phyloP scores from a whole-genome alignment of 179 eudicot genomes.

The Sideroxylon spinosum region DNA sequence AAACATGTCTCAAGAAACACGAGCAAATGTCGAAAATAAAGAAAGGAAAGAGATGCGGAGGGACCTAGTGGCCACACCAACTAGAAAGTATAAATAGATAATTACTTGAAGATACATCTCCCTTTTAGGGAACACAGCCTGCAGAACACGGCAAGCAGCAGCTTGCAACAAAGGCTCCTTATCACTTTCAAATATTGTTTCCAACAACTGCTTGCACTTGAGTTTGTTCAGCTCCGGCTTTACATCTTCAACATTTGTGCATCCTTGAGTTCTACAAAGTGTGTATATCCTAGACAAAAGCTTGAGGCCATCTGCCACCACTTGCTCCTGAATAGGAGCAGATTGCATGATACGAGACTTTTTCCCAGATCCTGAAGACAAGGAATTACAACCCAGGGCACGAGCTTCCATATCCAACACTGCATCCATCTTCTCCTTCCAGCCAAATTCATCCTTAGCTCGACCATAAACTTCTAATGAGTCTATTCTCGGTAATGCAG shows the following conservation, averaged over 20 bases:
- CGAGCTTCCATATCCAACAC: slow-evolving; percentile 95
- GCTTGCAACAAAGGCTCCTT: slow-evolving; percentile 84
- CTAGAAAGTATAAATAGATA: neutral
- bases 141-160: slow-evolving; percentile 88
- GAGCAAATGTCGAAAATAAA: slow-evolving; percentile 9
- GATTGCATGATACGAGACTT: slow-evolving; percentile 57
- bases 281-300: slow-evolving; percentile 71
- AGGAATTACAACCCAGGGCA: slow-evolving; percentile 68
- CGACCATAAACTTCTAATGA: slow-evolving; percentile 96
- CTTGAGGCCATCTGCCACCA: slow-evolving; percentile 90
- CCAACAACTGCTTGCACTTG: slow-evolving; percentile 78
- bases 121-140: slow-evolving; percentile 74
- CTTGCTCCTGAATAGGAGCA: slow-evolving; percentile 79
- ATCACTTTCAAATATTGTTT: slow-evolving; percentile 84
- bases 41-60: neutral
- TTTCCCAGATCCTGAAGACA: slow-evolving; percentile 62
- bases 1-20: slow-evolving; percentile 5
- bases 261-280: slow-evolving; percentile 49
- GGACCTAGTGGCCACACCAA: slow-evolving; percentile 7
- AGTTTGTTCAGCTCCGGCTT: slow-evolving; percentile 53
- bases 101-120: slow-evolving; percentile 84
- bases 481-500: slow-evolving; percentile 82
- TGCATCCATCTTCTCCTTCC: slow-evolving; percentile 99
- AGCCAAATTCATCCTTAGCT: slow-evolving; percentile 97
- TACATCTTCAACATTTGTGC: slow-evolving; percentile 52